A percentile compares a stretch with the other conserved stretches of the same genome.
Evolutionary conservation across 2,329 filamentous ascomycete genomes (phyloP).

Genomic region (Fusarium devonianum): DNA sequence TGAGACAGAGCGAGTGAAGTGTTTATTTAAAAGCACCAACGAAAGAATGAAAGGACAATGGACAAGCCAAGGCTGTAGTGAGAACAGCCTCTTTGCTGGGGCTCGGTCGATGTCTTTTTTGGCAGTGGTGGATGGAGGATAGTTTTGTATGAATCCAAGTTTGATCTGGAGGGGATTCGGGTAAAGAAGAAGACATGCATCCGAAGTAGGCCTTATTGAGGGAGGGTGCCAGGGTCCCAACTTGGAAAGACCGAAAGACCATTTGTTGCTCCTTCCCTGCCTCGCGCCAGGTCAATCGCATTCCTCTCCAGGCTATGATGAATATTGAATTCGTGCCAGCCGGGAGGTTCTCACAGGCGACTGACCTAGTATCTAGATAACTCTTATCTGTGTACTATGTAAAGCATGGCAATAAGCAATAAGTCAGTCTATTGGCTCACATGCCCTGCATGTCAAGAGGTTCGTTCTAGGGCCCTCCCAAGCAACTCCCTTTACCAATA

Average conservation of each 20-base stretch:
- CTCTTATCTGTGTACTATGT: too few relatives aligned
- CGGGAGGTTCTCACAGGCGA: too few relatives aligned
- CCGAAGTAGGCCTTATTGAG: not conserved
- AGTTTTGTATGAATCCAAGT: constrained; percentile 6
- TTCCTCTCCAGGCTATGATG: not conserved
- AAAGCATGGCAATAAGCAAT: too few relatives aligned
- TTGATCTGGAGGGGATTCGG: not conserved
- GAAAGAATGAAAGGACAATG: constrained; percentile 1
- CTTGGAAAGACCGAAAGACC: constrained; percentile 1
- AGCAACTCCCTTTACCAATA: too few relatives aligned
- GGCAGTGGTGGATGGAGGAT: too few relatives aligned
- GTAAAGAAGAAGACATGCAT: not conserved
- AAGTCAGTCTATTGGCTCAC: too few relatives aligned
- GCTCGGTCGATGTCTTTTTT: constrained; percentile 3
- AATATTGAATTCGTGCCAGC: too few relatives aligned
- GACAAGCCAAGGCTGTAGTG: not conserved
- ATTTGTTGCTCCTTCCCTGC: not conserved
- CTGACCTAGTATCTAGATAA: too few relatives aligned
- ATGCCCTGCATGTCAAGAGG: too few relatives aligned
- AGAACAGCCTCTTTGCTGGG: constrained; percentile 1
- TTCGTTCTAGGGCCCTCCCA: too few relatives aligned
- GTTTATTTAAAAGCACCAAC: constrained; percentile 1
- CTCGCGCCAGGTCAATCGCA: not conserved
- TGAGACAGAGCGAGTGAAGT: constrained; percentile 8
- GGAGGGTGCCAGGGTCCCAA: too few relatives aligned